A percentile compares a stretch with the other conserved stretches of the same genome.
Conservation (phyloP, 345 rosid genomes). For the Gossypium anomalum region DNA sequence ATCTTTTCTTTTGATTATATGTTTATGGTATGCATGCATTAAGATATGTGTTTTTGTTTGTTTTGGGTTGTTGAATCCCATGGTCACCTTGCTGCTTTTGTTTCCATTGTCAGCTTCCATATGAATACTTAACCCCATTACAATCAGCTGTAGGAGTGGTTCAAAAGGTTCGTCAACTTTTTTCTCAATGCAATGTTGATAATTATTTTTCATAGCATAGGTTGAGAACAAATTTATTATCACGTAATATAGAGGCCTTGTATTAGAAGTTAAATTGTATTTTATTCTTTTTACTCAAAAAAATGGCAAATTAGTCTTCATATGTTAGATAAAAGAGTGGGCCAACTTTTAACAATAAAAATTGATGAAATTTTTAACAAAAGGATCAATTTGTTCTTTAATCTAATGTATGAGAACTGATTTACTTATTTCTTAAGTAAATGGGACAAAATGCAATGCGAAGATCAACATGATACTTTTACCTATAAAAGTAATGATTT, state of each 20-base stretch:
- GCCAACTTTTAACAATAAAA: too few species aligned
- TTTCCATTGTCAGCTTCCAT: slow-evolving; percentile 72
- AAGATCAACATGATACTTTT: too few species aligned
- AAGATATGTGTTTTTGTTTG: background rate
- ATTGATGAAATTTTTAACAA: too few species aligned
- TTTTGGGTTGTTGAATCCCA: background rate
- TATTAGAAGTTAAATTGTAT: too few species aligned
- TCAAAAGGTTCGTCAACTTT: slow-evolving; percentile 59
- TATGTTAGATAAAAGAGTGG: too few species aligned
- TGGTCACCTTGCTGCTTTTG: slow-evolving; percentile 4
- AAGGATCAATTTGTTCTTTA: too few species aligned
- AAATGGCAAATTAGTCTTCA: too few species aligned
- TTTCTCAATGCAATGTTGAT: background rate
- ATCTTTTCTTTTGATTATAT: background rate
- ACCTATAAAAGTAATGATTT: background rate
- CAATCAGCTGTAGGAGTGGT: slow-evolving; percentile 98
- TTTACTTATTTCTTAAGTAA: too few species aligned
- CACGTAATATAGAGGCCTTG: too few species aligned
- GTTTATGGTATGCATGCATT: background rate
- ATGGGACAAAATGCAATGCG: too few species aligned
- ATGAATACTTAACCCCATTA: slow-evolving; percentile 83
- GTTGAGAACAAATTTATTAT: background rate
- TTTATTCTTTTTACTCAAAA: too few species aligned
- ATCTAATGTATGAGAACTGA: too few species aligned
- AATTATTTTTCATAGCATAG: background rate